These are phyloP conservation scores for Rhododendron mucronatum DNA, from an alignment of 148 eudicot genomes.

Conservation along the genomic window DNA sequence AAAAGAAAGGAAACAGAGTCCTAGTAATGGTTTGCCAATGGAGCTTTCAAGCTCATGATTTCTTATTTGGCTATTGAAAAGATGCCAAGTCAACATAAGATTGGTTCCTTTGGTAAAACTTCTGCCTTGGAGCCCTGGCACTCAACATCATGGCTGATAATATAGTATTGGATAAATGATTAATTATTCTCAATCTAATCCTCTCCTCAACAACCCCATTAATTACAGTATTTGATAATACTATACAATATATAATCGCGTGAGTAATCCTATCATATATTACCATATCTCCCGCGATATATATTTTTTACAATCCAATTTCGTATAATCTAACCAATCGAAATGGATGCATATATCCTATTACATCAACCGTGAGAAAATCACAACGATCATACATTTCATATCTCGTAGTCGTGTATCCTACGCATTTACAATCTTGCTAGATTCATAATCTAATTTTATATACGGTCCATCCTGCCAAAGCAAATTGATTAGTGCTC, in stretches of 20 bases:
- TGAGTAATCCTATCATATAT: not conserved
- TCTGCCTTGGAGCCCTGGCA: not conserved
- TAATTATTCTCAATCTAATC: not conserved
- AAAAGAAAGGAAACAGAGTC: not conserved
- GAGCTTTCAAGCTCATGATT: constrained; percentile 10
- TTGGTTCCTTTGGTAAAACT: not conserved
- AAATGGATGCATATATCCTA: not conserved
- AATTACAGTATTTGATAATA: not conserved
- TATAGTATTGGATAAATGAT: not conserved
- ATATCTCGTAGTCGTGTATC: not conserved
- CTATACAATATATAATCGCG: not conserved
- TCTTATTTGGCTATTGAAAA: not conserved
- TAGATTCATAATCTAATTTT: not conserved
- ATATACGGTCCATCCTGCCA: not conserved
- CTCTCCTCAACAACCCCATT: not conserved
- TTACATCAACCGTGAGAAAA: not conserved
- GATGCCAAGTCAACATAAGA: constrained; percentile 10
- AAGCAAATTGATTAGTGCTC: not conserved
- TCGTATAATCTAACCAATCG: not conserved
- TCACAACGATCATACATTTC: not conserved
- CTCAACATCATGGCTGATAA: not conserved
- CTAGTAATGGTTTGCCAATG: not conserved
- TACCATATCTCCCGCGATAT: not conserved
- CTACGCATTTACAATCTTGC: not conserved
- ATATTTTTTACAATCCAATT: not conserved